Percentiles rank a stretch among this genome's conserved stretches.
These are phyloP conservation scores for Penicillium verhagenii DNA, from an alignment of 495 filamentous ascomycete genomes.

Conservation along the genomic window DNA sequence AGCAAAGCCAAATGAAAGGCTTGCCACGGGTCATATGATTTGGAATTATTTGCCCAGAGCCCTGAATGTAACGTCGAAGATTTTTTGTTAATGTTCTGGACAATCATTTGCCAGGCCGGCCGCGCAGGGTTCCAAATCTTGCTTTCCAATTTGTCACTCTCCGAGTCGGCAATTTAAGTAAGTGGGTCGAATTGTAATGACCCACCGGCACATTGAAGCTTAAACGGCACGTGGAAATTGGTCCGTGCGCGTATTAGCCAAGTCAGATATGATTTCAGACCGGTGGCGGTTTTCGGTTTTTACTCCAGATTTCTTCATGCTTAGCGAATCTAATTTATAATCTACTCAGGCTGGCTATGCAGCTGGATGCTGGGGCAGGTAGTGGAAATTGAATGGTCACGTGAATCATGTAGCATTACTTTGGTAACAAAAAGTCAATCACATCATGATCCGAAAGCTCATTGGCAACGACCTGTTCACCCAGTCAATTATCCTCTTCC, in stretches of 20 bases:
- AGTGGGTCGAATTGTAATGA: not conserved
- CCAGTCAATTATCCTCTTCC: not conserved
- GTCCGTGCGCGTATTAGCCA: not conserved
- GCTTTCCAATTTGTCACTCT: too few relatives aligned
- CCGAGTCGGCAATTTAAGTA: too few relatives aligned
- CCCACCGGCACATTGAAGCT: not conserved
- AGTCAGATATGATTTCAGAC: not conserved
- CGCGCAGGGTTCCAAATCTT: not conserved
- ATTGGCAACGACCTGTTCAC: not conserved
- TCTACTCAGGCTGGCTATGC: not conserved
- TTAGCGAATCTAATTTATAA: not conserved
- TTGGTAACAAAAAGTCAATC: not conserved
- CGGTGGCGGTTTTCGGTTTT: not conserved
- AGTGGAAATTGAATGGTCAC: not conserved
- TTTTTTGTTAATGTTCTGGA: not conserved
- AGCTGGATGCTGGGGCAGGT: not conserved
- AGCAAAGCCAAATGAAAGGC: not conserved
- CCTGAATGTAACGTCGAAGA: not conserved
- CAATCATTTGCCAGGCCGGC: not conserved
- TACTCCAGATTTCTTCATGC: not conserved
- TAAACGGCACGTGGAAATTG: not conserved
- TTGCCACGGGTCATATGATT: not conserved
- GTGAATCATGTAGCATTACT: not conserved
- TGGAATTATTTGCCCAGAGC: not conserved
- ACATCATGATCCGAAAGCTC: not conserved